Base-by-base conservation (phyloP, 2,329 filamentous ascomycete genomes). In the Drechslera avenae region DNA sequence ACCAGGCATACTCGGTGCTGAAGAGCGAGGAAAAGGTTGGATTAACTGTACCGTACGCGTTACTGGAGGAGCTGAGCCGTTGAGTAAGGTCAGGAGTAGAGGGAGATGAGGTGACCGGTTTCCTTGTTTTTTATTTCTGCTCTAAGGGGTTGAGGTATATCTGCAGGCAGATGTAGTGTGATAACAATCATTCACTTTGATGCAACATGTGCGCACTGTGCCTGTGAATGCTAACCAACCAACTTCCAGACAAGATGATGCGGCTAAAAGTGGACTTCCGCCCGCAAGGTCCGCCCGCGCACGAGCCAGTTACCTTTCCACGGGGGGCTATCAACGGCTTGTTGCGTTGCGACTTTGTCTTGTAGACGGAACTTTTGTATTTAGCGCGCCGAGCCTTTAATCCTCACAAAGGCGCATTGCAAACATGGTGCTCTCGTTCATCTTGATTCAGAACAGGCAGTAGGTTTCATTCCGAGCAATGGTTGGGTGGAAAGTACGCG, bases 401-500 rank as follows among this genome's bases (percentile, higher is more conserved):
- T 35, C 17, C 12, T 5, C 5, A 13, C 28, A 34, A 28, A 48
- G 52, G 48, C 52, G 48, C 39, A 52, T 39, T 48, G 52, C 18
- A 21, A 74, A 59, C 12, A 81, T 81, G 78, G 78, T 94, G 73
- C 84, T 95, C 65, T 95, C 90, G 46, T 95, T 95, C 69, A 93
- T 95, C 61, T 80, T 95, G 59, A 92, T 95, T 48, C 90, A 95
- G 71, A 95, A 95, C 73, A 85, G 90, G 63, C 91, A 96, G 89
- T 93, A 75, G 14, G 43, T 44, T 12, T 5, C 10, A 5, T 9
- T 33, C 31, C 10, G 26, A 19, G 17, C 14, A 18, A 30, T 18
- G 6, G 14, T 12, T 8, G 19, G 21, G 31, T 26, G 33, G 41
- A 42, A 43, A 14, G 31, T n/a, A n/a, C n/a, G n/a, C n/a, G n/a